Evolutionary conservation across 2,329 filamentous ascomycete genomes (phyloP).

Genomic region (Tympanopsis confertula): DNA sequence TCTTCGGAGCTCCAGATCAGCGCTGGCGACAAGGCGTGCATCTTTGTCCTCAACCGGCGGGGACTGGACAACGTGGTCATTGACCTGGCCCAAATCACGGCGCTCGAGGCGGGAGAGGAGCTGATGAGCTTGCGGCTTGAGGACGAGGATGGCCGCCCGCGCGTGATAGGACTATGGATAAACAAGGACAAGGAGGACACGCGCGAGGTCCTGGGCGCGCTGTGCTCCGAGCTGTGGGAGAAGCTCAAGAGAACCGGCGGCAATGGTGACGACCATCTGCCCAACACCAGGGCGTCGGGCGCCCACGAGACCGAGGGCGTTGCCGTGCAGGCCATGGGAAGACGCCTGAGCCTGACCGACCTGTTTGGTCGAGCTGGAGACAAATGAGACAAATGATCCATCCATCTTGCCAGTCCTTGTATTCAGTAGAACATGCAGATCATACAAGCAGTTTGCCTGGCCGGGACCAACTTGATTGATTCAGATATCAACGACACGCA

Average conservation of each 20-base stretch:
- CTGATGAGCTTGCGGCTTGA: constrained; percentile 37
- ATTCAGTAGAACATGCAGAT: too few relatives aligned
- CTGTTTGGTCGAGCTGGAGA: constrained; percentile 24
- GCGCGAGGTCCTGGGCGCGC: constrained; percentile 24
- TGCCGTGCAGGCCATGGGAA: constrained; percentile 12
- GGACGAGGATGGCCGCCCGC: constrained; percentile 14
- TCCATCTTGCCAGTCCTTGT: too few relatives aligned
- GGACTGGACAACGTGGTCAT: constrained; percentile 61
- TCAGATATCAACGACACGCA: too few relatives aligned
- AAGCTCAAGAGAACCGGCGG: constrained; percentile 11
- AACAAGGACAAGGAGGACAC: constrained; percentile 35
- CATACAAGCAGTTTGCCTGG: too few relatives aligned
- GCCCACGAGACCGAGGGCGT: neutral
- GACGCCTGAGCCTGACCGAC: constrained; percentile 30
- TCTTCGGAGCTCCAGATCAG: constrained; percentile 11
- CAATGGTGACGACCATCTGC: constrained; percentile 5
- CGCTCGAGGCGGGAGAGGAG: constrained; percentile 51
- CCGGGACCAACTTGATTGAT: too few relatives aligned
- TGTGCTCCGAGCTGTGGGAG: constrained; percentile 29
- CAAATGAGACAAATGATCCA: too few relatives aligned
- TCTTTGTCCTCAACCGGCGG: constrained; percentile 64
- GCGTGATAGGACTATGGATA: constrained; percentile 41
- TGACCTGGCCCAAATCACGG: constrained; percentile 44
- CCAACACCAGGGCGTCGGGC: neutral
- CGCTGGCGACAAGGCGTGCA: constrained; percentile 32